Evolutionary conservation across 352 stramenopile species (phyloP), one percentile per base, ranked within the genome.

Genomic region (Pythium dissimile): DNA sequence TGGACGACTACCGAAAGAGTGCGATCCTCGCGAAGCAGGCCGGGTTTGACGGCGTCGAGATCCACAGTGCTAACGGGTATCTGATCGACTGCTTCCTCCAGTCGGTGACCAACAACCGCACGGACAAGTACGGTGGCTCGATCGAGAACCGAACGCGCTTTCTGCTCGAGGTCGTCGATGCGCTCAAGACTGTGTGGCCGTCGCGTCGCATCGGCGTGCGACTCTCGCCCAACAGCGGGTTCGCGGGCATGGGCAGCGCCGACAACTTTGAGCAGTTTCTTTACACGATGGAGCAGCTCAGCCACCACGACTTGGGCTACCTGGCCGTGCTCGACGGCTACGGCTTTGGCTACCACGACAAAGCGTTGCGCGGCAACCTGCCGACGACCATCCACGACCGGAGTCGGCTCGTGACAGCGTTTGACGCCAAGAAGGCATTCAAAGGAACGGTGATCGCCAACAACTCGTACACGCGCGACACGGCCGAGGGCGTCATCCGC

Each of bases 41-140:
- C 37, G 37, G 37, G 12, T 27, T 47, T 23, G 41, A 47, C 23
- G 41, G 41, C 18, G 41, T 47, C 24, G 84, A 96, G 52, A 55
- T 97, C 30, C 88, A 96, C 65, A 50, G 11, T 16, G 88, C 82
- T 4, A 92, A 97, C 59, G 88, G 87, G 13, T 97, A 96, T 53
- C 64, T 97, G 21, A 59, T 97, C 49, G 83, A 96, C 58, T 67
- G 90, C 53, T 92, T 94, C 59, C 64, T 95, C 8, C 69, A 86
- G 54, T 60, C 59, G 32, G 63, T 26, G 16, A 53, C 54, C 45
- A 96, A 96, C 67, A 63, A 66, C n/a, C 73, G 79, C 39, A 85
- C 66, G 0, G 84, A 93, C 67, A 45, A 73, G 41, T 94, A 93
- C 42, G 84, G 82, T 24, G 82, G 82, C 35, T 75, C 44, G 27